Base-by-base conservation (phyloP, 1,139 yeast genomes). In the Candida sanyaensis region DNA sequence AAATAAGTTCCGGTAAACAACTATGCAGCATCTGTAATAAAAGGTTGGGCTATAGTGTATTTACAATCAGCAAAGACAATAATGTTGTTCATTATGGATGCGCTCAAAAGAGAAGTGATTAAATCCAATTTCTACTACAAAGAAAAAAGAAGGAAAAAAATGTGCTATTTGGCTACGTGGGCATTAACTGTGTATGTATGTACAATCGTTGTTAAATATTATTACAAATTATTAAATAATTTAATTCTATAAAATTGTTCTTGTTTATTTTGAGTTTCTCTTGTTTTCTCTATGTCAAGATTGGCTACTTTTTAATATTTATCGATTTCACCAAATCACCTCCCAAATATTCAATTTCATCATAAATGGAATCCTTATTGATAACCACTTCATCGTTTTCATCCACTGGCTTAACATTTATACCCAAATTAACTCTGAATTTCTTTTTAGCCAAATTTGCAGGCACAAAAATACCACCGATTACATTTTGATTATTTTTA, bases 401-500 rank as follows among this genome's bases (percentile, higher is more conserved):
- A 34, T 74, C 80, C 5, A 75, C 66, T 1, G 96, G 96, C 61
- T 79, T 78, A 44, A 86, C 79, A 56, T 90, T 87, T 58, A 83
- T 85, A 26, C 92, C 96, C 54, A 88, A 69, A 56, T 86, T 89
- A 27, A 88, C 96, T 61, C 86, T 85, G 69, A 91, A 91, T 62
- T 84, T 84, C 67, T 80, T 83, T 41, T 73, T 71, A 42, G 77
- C 68, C 52, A 78, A 62, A 23, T 80, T 70, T 7, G 78, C 71
- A 4, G 96, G 96, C 49, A 87, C 82, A 71, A 93, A 85, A 46
- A 92, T 71, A 2, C 97, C 98, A 23, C 92, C 81, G 50, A 92
- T 78, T 7, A 86, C 83, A 56, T 80, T 82, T 5, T 81, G 81
- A 32, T 80, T 80, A 28, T 80, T 78, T 41, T 75, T 71, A 39